Evolutionary conservation across 345 rosid genomes (phyloP).

Genomic region (Firmiana major): DNA sequence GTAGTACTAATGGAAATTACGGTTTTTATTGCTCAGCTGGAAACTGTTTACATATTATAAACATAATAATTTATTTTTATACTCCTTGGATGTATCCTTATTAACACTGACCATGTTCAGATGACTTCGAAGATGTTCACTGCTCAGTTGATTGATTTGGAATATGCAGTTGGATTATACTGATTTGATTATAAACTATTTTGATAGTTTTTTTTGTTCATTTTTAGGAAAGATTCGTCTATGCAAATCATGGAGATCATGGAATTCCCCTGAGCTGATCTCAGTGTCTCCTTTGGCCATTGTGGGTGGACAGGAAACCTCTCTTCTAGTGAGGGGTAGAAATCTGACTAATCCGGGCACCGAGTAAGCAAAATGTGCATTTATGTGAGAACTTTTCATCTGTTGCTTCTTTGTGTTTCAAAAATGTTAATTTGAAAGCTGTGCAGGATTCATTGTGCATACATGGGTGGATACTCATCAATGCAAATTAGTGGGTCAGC

Average conservation of each 20-base stretch:
- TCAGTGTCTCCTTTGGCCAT: slow-evolving; percentile 79
- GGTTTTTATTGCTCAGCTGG: background rate
- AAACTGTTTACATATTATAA: background rate
- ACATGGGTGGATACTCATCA: slow-evolving; percentile 61
- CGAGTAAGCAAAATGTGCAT: slow-evolving; percentile 40
- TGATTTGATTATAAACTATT: background rate
- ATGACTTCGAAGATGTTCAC: background rate
- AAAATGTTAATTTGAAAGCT: slow-evolving; percentile 4
- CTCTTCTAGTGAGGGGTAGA: slow-evolving; percentile 70
- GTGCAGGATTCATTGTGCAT: slow-evolving; percentile 61
- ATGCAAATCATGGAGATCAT: slow-evolving; percentile 70
- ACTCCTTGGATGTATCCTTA: background rate
- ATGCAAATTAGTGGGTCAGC: slow-evolving; percentile 38
- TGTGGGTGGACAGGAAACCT: slow-evolving; percentile 63
- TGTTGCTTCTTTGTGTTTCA: slow-evolving; percentile 8
- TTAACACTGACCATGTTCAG: background rate
- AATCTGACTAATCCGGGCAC: slow-evolving; percentile 62
- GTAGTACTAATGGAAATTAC: slow-evolving; percentile 26
- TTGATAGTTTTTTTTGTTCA: background rate
- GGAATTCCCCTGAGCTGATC: slow-evolving; percentile 80
- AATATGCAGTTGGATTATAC: background rate
- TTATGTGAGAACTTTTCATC: slow-evolving; percentile 1
- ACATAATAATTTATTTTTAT: background rate
- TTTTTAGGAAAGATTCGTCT: slow-evolving; percentile 58
- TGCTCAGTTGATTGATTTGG: background rate